Percentiles rank a stretch among this genome's conserved stretches.
phyloP scores from a whole-genome alignment of 2,329 filamentous ascomycete species.

The Scedosporium aurantiacum region DNA sequence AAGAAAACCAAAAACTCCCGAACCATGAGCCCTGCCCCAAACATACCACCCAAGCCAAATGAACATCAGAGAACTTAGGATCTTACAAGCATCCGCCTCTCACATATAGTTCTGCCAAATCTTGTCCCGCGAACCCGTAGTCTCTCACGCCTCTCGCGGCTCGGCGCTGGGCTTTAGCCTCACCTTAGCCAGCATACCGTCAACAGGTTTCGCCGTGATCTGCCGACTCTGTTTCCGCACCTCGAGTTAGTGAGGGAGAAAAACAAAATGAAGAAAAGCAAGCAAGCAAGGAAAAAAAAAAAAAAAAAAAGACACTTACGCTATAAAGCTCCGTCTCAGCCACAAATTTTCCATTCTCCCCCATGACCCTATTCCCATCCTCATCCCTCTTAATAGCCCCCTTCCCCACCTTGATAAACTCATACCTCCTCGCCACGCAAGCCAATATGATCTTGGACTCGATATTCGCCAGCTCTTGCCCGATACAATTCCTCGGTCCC shows the following conservation, averaged over 20 bases:
- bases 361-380: slow-evolving; percentile 8
- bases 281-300: no score
- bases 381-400: slow-evolving; percentile 10
- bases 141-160: background rate
- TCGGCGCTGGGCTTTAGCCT: slow-evolving; percentile 3
- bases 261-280: background rate
- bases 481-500: slow-evolving; percentile 42
- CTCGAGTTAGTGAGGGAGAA: background rate
- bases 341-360: slow-evolving; percentile 10
- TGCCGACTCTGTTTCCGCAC: slow-evolving; percentile 7
- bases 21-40: no score
- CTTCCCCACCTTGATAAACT: slow-evolving; percentile 12
- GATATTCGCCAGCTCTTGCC: slow-evolving; percentile 41
- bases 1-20: no score
- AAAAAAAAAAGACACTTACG: slow-evolving; percentile 6
- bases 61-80: no score
- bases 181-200: slow-evolving; percentile 10
- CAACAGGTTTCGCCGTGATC: slow-evolving; percentile 12
- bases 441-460: slow-evolving; percentile 39
- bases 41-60: no score
- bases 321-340: slow-evolving; percentile 10
- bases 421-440: slow-evolving; percentile 10
- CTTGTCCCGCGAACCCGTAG: no score
- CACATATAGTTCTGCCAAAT: no score
- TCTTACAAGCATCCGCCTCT: no score